These are phyloP conservation scores for Glarea lozoyensis DNA, from an alignment of 495 filamentous ascomycete genomes.

Conservation along the genomic window DNA sequence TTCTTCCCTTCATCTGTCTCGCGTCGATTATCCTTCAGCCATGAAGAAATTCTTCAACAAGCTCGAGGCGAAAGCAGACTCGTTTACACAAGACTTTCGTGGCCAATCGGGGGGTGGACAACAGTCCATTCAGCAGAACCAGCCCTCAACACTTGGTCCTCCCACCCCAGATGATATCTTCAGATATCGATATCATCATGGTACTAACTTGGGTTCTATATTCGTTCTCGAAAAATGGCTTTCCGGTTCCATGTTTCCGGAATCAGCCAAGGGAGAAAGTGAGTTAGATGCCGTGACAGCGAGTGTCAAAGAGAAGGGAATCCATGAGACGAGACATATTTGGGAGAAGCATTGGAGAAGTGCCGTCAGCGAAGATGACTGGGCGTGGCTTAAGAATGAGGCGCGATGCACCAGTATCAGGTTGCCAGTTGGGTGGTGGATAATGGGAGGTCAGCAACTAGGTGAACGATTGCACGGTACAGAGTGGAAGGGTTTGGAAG, in stretches of 20 bases:
- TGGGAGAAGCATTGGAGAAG: conserved; percentile 42
- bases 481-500: conserved; percentile 30
- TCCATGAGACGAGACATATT: conserved; percentile 33
- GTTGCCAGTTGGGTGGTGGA: conserved; percentile 48
- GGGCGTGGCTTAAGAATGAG: conserved; percentile 33
- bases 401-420: conserved; percentile 43
- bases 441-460: conserved; percentile 36
- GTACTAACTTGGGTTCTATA: conserved; percentile 44
- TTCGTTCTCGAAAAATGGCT: conserved; percentile 51
- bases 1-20: no score
- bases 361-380: conserved; percentile 35
- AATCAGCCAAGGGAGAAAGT: conserved; percentile 22
- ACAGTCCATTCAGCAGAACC: background rate
- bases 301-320: conserved; percentile 29
- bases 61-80: conserved; percentile 8
- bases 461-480: conserved; percentile 36
- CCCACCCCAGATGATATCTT: conserved; percentile 35
- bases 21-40: no score
- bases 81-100: conserved; percentile 15
- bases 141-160: conserved; percentile 22
- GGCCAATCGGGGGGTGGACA: conserved; percentile 15
- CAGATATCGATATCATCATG: conserved; percentile 47
- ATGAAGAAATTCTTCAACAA: conserved; percentile 5
- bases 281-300: conserved; percentile 39
- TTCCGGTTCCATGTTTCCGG: conserved; percentile 30